Conservation (phyloP, 2,329 filamentous ascomycete species). For the Elsinoe perseae region DNA sequence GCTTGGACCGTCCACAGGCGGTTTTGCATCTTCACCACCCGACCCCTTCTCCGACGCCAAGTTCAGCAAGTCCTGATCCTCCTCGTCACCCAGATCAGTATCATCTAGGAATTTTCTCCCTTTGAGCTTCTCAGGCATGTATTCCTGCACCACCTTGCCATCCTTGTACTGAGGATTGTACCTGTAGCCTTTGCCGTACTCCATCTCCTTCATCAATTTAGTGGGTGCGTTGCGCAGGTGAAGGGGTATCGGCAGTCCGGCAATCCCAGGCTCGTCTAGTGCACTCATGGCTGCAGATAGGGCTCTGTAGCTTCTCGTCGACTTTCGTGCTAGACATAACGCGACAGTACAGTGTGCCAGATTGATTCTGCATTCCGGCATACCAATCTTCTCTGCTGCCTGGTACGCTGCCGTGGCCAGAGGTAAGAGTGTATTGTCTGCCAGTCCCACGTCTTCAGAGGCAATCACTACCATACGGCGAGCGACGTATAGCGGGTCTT, state of each 20-base stretch:
- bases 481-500: conserved; percentile 88
- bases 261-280: conserved; percentile 74
- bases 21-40: neutral
- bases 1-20: no score
- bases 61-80: conserved; percentile 61
- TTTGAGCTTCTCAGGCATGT: conserved; percentile 69
- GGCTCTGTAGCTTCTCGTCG: conserved; percentile 74
- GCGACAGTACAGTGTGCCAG: conserved; percentile 82
- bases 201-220: conserved; percentile 83
- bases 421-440: conserved; percentile 73
- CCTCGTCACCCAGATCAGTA: conserved; percentile 65
- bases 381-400: conserved; percentile 84
- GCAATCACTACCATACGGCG: conserved; percentile 91
- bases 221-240: conserved; percentile 92
- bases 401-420: conserved; percentile 81
- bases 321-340: conserved; percentile 73
- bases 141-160: conserved; percentile 77
- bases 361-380: conserved; percentile 90
- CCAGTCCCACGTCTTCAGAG: conserved; percentile 85
- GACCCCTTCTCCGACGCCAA: neutral
- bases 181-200: conserved; percentile 87
- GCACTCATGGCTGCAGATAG: conserved; percentile 73
- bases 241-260: conserved; percentile 70
- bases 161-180: conserved; percentile 88
- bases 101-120: conserved; percentile 72